Conservation (phyloP, 2,329 filamentous ascomycete genomes). For the Tolypocladium guangdongense region DNA sequence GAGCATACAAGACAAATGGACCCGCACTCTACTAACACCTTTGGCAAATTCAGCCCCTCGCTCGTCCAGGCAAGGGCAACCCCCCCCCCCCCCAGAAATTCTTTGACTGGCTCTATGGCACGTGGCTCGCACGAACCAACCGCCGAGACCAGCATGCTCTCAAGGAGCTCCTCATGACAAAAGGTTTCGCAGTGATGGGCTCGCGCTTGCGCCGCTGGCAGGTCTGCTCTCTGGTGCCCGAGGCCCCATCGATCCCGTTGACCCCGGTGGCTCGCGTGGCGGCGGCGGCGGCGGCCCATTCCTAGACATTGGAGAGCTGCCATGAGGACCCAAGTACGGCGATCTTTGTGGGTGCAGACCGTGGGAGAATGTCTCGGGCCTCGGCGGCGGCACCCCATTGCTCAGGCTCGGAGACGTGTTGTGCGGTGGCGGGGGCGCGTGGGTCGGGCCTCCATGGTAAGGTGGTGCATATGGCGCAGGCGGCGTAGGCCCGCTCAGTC, state of each 20-base stretch:
- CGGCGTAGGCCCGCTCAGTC: constrained; percentile 29
- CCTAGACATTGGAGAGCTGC: constrained; percentile 33
- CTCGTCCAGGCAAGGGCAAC: not conserved
- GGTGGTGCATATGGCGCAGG: constrained; percentile 29
- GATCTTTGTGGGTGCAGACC: constrained; percentile 29
- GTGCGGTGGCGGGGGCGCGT: constrained; percentile 13
- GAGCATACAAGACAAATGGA: not conserved
- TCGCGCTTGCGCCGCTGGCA: constrained; percentile 61
- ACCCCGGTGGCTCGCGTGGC: constrained; percentile 15
- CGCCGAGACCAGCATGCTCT: not conserved
- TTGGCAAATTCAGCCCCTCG: not conserved
- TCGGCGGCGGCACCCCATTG: constrained; percentile 22
- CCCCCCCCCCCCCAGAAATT: too few species aligned
- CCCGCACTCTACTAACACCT: not conserved
- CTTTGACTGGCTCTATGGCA: not conserved
- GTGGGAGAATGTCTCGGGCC: constrained; percentile 26
- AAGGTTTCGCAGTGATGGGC: constrained; percentile 63
- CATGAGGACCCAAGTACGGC: constrained; percentile 30
- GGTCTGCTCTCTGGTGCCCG: constrained; percentile 31
- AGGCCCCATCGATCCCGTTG: constrained; percentile 12
- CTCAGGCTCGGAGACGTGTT: constrained; percentile 18
- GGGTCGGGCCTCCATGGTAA: constrained; percentile 18
- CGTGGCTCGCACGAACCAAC: too few species aligned
- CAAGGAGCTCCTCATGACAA: constrained; percentile 39
- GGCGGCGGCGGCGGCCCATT: constrained; percentile 21